A percentile compares a stretch with the other conserved stretches of the same genome.
Conservation (phyloP, 805 yeast species). For the Ogataea thermomethanolica region DNA sequence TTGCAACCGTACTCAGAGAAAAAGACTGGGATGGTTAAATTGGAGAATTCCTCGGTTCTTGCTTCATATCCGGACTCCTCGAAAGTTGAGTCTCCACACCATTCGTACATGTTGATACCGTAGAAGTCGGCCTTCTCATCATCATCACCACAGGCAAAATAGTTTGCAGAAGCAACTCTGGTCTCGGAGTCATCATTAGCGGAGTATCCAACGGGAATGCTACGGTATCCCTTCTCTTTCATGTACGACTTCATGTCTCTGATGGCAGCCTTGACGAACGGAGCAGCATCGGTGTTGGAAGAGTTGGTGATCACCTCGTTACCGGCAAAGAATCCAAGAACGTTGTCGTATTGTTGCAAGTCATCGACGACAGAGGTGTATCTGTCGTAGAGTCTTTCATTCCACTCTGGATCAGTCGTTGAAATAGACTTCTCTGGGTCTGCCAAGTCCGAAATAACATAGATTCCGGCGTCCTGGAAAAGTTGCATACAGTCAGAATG, state of each 20-base stretch:
- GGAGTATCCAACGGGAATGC: constrained; percentile 78
- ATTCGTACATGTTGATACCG: constrained; percentile 86
- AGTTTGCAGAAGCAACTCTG: constrained; percentile 66
- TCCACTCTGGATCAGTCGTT: constrained; percentile 64
- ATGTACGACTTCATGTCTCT: constrained; percentile 75
- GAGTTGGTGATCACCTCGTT: constrained; percentile 73
- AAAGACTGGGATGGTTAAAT: constrained; percentile 69
- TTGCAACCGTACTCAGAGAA: constrained; percentile 86
- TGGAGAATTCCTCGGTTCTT: constrained; percentile 60
- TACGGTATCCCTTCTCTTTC: constrained; percentile 54
- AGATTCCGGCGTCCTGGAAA: constrained; percentile 71
- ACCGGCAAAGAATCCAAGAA: constrained; percentile 83
- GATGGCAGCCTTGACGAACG: constrained; percentile 79
- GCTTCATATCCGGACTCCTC: constrained; percentile 58
- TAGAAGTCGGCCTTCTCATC: constrained; percentile 72
- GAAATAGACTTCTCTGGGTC: constrained; percentile 62
- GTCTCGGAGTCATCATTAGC: constrained; percentile 71
- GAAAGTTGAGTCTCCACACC: constrained; percentile 73
- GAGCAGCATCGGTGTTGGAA: constrained; percentile 69
- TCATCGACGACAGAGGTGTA: constrained; percentile 67
- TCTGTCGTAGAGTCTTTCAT: constrained; percentile 56
- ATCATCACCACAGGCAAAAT: constrained; percentile 69
- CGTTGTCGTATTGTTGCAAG: constrained; percentile 66
- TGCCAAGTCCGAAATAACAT: constrained; percentile 75
- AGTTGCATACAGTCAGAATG: constrained; percentile 67